Evolutionary conservation across 176 grass and related monocot genomes (phyloP).

Genomic region (Cymbopogon citratus): DNA sequence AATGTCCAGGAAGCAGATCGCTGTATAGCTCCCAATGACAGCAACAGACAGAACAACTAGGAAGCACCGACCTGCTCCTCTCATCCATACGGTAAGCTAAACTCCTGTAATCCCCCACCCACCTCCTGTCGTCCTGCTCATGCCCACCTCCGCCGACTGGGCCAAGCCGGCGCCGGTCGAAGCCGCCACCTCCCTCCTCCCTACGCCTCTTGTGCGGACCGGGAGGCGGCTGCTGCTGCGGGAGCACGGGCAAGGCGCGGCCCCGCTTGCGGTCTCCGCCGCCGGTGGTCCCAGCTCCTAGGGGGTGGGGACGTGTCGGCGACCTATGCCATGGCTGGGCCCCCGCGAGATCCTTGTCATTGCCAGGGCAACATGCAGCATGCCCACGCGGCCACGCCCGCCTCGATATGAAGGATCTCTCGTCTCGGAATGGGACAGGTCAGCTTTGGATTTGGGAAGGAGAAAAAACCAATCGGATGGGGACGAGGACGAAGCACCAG

Average conservation of each 20-base stretch:
- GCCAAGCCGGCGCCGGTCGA: constrained; percentile 74
- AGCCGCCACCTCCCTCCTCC: constrained; percentile 54
- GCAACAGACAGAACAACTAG: not conserved
- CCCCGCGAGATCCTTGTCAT: not conserved
- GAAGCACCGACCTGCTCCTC: not conserved
- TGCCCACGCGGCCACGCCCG: not conserved
- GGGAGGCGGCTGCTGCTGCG: constrained; percentile 40
- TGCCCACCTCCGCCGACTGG: constrained; percentile 35
- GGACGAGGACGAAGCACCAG: too few relatives aligned
- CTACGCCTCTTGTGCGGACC: constrained; percentile 55
- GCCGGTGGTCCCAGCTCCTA: too few relatives aligned
- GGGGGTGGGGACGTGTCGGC: constrained; percentile 37
- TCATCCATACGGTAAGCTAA: not conserved
- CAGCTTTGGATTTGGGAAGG: too few relatives aligned
- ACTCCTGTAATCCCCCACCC: constrained; percentile 20
- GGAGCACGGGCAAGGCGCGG: constrained; percentile 46
- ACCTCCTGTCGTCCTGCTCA: constrained; percentile 59
- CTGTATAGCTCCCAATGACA: not conserved
- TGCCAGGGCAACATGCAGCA: too few relatives aligned
- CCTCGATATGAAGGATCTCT: not conserved
- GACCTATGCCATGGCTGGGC: constrained; percentile 70
- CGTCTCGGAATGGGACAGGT: not conserved
- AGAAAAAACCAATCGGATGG: too few relatives aligned
- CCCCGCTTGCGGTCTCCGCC: constrained; percentile 50
- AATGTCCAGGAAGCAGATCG: not conserved